Percentiles rank a stretch among this genome's conserved stretches.
Evolutionary conservation across 1,284 basidiomycete genomes (phyloP).

Genomic region (Microbotryum saponariae): DNA sequence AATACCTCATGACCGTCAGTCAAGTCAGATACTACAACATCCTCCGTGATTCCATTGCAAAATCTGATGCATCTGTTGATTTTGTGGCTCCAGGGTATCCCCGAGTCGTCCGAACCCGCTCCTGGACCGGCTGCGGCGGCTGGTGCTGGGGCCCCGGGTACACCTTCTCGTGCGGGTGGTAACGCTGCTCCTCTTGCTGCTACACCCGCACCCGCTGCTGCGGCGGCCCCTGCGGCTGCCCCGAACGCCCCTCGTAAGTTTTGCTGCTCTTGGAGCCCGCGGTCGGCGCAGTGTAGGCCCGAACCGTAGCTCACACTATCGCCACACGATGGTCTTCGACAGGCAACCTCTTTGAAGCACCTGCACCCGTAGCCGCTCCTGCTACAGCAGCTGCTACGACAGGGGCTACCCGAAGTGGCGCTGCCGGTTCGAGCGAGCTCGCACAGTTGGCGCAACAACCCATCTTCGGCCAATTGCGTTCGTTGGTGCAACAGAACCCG

Average conservation of each 20-base stretch:
- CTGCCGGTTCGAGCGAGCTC: slow-evolving; percentile 37
- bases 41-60: not conserved
- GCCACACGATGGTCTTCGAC: slow-evolving; percentile 7
- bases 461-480: slow-evolving; percentile 31
- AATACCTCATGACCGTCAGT: slow-evolving; percentile 88
- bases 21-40: not conserved
- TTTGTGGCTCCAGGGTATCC: slow-evolving; percentile 59
- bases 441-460: slow-evolving; percentile 43
- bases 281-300: not conserved
- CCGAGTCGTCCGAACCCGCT: slow-evolving; percentile 45
- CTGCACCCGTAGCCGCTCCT: slow-evolving; percentile 36
- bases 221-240: slow-evolving; percentile 27
- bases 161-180: slow-evolving; percentile 57
- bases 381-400: slow-evolving; percentile 29
- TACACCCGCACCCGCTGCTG: slow-evolving; percentile 37
- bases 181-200: slow-evolving; percentile 41
- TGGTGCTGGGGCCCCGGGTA: slow-evolving; percentile 40
- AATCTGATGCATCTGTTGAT: not conserved
- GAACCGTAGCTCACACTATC: slow-evolving; percentile 3
- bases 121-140: slow-evolving; percentile 40
- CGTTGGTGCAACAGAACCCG: slow-evolving; percentile 68
- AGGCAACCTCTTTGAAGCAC: slow-evolving; percentile 43
- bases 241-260: slow-evolving; percentile 11
- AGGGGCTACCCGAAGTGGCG: not conserved
- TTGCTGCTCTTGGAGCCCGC: not conserved